Base-by-base conservation (phyloP, 129 eudicot genomes). In the Sambucus nigra region DNA sequence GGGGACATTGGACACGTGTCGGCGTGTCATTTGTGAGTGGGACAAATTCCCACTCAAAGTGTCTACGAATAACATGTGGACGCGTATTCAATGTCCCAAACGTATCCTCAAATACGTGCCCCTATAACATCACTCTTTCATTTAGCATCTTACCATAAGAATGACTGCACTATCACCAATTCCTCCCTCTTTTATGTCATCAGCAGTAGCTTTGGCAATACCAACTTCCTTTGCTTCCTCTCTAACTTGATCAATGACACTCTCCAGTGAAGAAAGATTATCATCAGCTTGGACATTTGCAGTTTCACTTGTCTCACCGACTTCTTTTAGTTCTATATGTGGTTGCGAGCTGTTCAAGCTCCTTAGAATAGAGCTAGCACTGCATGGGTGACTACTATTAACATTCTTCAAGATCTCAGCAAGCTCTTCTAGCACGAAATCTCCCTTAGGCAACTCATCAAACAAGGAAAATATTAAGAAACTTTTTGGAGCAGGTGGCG, bases 381-480 rank as follows among this genome's bases (percentile, higher is more conserved):
- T 82, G 45, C 96, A 82, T 0, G 85, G 87, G 41, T 86, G 76
- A 2, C 71, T 80, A 24, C 55, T 25, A 9, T 68, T 65, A 11
- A 70, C 54, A 17, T 69, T 66, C 50, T 66, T 79, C 63, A 86
- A 55, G 66, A 80, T 71, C 53, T 67, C 80, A 2, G 91, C 80
- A 18, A 92, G 79, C 69, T 80, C 87, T 44, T 92, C 65, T 5
- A 92, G 59, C 14, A 92, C 80, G 26, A 67, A 72, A 28, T 89
- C 94, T 26, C 99, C 96, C 28, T 86, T 92, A 27, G 99, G 96
- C 18, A 92, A 59, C 55, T 82, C 99, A 12, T 80, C 87, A 13
- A 76, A 70, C 44, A 92, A 73, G 0, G 72, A 60, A 25, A 92
- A 86, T 19, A 86, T 92, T 26, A 92, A 57, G 61, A 92, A 86